Evolutionary conservation across 257 asterid genomes (phyloP), one percentile per base, ranked within the genome.

Genomic region (Leptodermis oblonga): DNA sequence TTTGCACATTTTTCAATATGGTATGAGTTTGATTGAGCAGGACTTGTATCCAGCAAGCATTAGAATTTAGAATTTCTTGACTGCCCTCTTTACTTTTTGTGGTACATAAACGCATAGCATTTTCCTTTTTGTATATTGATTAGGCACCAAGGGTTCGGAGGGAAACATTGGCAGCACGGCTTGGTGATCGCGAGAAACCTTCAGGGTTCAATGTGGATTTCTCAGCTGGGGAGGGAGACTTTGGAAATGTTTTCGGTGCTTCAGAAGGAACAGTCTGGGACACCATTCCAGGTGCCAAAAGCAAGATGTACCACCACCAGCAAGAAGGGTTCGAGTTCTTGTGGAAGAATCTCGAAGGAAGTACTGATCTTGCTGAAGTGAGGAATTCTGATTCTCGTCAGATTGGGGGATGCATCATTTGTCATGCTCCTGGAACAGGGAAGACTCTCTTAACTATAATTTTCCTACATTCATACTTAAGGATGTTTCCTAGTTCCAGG

Each of bases 361-460:
- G 83, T 61, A 84, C 70, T 30, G 23, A 68, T 12, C 75, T 84
- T 1, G 51, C 66, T 8, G 85, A 86, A 53, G 55, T 88, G 42
- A 79, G 66, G 72, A 78, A 41, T 51, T 23, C 37, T 2, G 42
- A 70, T 62, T 71, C 82, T 1, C 49, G 70, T 61, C 72, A 70
- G 46, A 81, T 75, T 23, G 96, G 96, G 17, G 96, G 96, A 62
- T 88, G 90, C 82, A 88, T 88, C 39, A 88, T 83, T 59, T 86
- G 89, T 23, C 96, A 86, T 61, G 92, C 92, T n/a, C 96, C 90
- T 3, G 90, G 92, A 45, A 86, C 92, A 4, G 90, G 96, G 15
- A 88, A 88, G 79, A 78, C 88, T 5, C 88, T 84, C 12, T 42
- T 88, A 68, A 79, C 87, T 12, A 78, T 88, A 1, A 80, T 78